Base-by-base conservation (phyloP, 176 grass and related monocot genomes). In the Melocanna baccifera region DNA sequence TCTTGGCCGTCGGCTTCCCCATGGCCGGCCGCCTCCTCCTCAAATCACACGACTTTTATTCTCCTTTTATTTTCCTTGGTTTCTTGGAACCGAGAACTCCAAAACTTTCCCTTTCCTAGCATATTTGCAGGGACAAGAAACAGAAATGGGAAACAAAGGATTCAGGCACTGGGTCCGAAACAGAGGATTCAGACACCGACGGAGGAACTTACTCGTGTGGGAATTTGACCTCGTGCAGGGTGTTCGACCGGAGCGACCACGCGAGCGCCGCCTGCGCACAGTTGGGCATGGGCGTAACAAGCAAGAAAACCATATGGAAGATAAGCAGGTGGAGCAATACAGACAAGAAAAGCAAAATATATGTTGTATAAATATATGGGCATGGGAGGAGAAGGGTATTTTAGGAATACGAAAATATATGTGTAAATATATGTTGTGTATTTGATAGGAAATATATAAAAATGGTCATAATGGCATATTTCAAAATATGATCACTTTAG, bases 1-100 rank as follows among this genome's bases (percentile, higher is more conserved):
- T 88, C 52, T 62, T 91, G 42, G 81, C 51, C 83, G 73, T 13
- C 45, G 90, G 46, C 66, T 91, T 91, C 74, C 90, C 83, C 90
- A 91, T 88, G 75, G 63, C 62, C 83, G 11, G 39, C 64, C 39
- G 51, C 47, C 50, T 10, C 13, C 13, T 22, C 55, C 22, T 58
- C 10, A 67, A 76, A 84, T 34, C 37, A 69, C 12, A 43, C 67
- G 12, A 14, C 79, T 48, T 15, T 43, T 47, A 12, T 23, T 13
- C 20, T 56, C 29, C 3, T 22, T 29, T 10, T 15, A 2, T 12
- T 68, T 2, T 13, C 20, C 13, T 26, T 75, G 0, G 4, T 11
- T 56, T 57, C 79, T 70, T 57, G 30, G 14, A 46, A 53, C 26
- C 46, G 55, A 53, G 0, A 75, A 66, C 41, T 5, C 6, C 50